Evolutionary conservation across 2,329 filamentous ascomycete species (phyloP).

Genomic region (Scolecobasidium constrictum): DNA sequence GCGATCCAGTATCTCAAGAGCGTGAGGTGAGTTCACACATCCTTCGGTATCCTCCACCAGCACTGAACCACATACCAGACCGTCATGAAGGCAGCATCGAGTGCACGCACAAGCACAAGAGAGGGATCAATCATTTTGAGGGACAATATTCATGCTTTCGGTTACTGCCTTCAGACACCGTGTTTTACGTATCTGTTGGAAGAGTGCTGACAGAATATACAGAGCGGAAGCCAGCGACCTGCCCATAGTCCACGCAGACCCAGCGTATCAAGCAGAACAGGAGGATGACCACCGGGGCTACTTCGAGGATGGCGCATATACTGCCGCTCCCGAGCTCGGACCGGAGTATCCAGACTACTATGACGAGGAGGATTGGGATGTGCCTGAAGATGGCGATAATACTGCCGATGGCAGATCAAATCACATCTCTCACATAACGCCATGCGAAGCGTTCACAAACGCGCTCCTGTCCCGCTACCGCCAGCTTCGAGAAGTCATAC

Average conservation of each 20-base stretch:
- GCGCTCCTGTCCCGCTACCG: conserved; percentile 55
- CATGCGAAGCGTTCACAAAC: conserved; percentile 57
- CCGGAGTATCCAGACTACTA: conserved; percentile 10
- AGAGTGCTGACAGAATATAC: too few species aligned
- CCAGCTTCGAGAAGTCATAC: conserved; percentile 51
- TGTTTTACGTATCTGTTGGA: too few species aligned
- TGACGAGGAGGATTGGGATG: conserved; percentile 17
- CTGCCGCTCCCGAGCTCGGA: conserved; percentile 43
- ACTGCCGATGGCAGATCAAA: neutral
- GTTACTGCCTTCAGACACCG: too few species aligned
- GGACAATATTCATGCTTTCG: too few species aligned
- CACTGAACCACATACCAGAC: too few species aligned
- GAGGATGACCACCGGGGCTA: conserved; percentile 41
- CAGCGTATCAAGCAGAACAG: conserved; percentile 31
- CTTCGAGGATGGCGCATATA: conserved; percentile 72
- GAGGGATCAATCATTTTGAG: too few species aligned
- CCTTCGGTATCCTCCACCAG: conserved; percentile 6
- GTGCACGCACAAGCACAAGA: too few species aligned
- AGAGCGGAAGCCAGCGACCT: conserved; percentile 68
- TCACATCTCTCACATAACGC: conserved; percentile 17
- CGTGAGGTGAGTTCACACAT: conserved; percentile 19
- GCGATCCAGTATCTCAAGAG: conserved; percentile 24
- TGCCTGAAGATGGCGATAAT: conserved; percentile 12
- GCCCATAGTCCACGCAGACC: conserved; percentile 59
- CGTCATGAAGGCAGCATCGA: too few species aligned